Evolutionary conservation across 225 moss, liverwort and hornwort species (phyloP), one percentile per base, ranked within the genome.

Genomic region (Marchantia polymorpha): DNA sequence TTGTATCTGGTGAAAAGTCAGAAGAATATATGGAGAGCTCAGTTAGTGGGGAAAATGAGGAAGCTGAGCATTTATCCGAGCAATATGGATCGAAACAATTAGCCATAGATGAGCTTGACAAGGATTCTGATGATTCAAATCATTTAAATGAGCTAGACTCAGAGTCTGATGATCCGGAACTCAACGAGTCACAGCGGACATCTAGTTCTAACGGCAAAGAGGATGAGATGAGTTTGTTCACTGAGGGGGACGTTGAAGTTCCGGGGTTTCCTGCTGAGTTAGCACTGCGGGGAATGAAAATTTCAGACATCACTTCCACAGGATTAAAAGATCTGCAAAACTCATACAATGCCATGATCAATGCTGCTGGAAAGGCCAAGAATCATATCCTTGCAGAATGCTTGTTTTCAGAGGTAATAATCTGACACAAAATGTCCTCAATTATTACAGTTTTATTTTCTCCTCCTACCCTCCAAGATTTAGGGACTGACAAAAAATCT

Each of bases 281-380:
- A 83, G 79, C 81, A 84, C 79, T 89, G 59, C 69, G 89, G 87
- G 94, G 93, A 87, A 49, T 73, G 6, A 87, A 73, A 56, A 15
- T 83, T 29, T 82, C 81, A 27, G 84, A 82, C 64, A 50, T 80
- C 47, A 56, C 68, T 30, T 79, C 76, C 1, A 79, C 79, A 79
- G 90, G 94, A 67, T 86, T 93, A 47, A 90, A 89, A 79, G 94
- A 93, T 69, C 77, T 95, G n/a, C 93, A 99, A 81, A 93, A 93
- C 83, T 86, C 94, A 19, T 94, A 92, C 71, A 99, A 99, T 86
- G 86, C 94, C 70, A 82, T 99, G 51, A 95, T 99, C 29, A 94
- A 99, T 81, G 92, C 92, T 80, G 94, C 94, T 64, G 97, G 94
- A 68, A 92, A 89, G 82, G 91, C 88, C 23, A 83, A 90, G 69